A percentile compares a stretch with the other conserved stretches of the same genome.
Evolutionary conservation across 2,329 filamentous ascomycete genomes (phyloP).

Genomic region (Raffaelea albimanens): DNA sequence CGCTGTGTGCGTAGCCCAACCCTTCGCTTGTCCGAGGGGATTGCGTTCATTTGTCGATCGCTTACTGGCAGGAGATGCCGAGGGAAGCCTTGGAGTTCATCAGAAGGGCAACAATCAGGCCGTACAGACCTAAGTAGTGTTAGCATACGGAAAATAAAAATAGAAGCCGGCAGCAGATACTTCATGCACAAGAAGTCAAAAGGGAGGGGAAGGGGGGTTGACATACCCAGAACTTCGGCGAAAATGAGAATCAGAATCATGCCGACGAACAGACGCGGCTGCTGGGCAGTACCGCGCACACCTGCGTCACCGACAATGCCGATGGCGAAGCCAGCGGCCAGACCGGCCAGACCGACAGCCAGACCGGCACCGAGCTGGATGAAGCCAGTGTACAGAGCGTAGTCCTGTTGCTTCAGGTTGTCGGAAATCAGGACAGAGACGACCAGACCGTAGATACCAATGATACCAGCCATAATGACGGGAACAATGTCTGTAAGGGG

Average conservation of each 20-base stretch:
- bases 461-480: slow-evolving; percentile 99
- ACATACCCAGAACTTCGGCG: slow-evolving; percentile 91
- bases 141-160: neutral
- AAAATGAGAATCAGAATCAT: slow-evolving; percentile 99
- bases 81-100: slow-evolving; percentile 92
- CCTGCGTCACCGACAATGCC: slow-evolving; percentile 83
- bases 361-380: slow-evolving; percentile 80
- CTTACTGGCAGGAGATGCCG: slow-evolving; percentile 54
- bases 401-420: slow-evolving; percentile 59
- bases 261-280: slow-evolving; percentile 82
- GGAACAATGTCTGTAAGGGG: slow-evolving; percentile 86
- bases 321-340: slow-evolving; percentile 79
- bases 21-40: neutral
- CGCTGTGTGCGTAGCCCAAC: too few relatives aligned
- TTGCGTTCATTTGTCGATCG: slow-evolving; percentile 10
- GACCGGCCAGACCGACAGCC: slow-evolving; percentile 70
- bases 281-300: slow-evolving; percentile 78
- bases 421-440: slow-evolving; percentile 82
- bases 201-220: slow-evolving; percentile 16
- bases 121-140: slow-evolving; percentile 74
- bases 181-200: neutral
- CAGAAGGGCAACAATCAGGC: slow-evolving; percentile 94
- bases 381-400: slow-evolving; percentile 68
- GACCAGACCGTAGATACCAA: slow-evolving; percentile 94
- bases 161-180: too few relatives aligned